phyloP scores from a whole-genome alignment of 345 rosid species.

The Dipteronia dyeriana region DNA sequence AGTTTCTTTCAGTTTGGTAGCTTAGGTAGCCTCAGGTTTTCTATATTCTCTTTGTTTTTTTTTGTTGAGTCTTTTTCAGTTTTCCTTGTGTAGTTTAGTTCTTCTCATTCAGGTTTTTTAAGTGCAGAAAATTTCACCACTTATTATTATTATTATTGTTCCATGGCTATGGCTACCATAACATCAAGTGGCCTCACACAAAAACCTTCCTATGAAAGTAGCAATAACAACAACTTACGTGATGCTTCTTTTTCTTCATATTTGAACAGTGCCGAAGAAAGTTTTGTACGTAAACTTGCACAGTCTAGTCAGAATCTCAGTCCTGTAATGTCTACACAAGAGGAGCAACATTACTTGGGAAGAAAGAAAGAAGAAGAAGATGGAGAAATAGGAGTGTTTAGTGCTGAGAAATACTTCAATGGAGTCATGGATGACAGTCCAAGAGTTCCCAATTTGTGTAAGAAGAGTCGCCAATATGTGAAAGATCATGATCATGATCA shows the following conservation, averaged over 20 bases:
- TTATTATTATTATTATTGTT: too few species aligned
- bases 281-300: constrained; percentile 35
- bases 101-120: constrained; percentile 1
- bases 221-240: constrained; percentile 21
- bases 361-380: constrained; percentile 53
- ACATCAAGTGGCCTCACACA: constrained; percentile 29
- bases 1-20: constrained; percentile 14
- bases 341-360: constrained; percentile 22
- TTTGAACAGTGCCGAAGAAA: constrained; percentile 45
- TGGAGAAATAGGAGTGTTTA: constrained; percentile 73
- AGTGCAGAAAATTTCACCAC: not conserved
- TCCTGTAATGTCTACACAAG: constrained; percentile 17
- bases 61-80: constrained; percentile 30
- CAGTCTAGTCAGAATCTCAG: constrained; percentile 22
- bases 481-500: constrained; percentile 17
- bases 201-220: constrained; percentile 31
- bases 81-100: constrained; percentile 25
- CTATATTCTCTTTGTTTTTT: not conserved
- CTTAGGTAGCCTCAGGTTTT: too few species aligned
- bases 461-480: constrained; percentile 22
- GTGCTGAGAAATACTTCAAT: constrained; percentile 85
- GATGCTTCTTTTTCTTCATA: constrained; percentile 59
- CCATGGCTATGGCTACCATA: constrained; percentile 38
- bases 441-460: constrained; percentile 26
- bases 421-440: constrained; percentile 55